Base-by-base conservation (phyloP, 805 yeast species). In the Sugiyamaella chiloensis region DNA sequence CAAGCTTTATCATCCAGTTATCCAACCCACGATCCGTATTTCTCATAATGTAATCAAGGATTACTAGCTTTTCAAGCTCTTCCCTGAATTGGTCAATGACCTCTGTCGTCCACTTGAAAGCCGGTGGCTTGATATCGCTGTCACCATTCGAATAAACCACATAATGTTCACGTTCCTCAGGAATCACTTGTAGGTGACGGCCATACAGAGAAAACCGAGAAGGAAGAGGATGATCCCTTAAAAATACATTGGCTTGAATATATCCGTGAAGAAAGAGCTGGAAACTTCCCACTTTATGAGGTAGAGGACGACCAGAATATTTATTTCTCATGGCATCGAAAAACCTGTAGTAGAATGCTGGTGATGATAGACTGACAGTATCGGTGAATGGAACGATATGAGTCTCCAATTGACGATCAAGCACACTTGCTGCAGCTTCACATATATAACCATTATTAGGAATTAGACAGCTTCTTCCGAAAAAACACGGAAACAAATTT, bases 11-110 rank as follows among this genome's bases (percentile, higher is more conserved):
- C 91, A 85, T 84, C 90, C 90, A 84, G 56, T 85, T 84, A 58
- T 84, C 90, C 8, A 79, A 61, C 0, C 87, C 86, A 31, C 91
- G 65, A 60, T 84, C 90, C 0, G 91, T 84, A 56, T 85, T 84
- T 54, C 90, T 65, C 76, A 83, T 81, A 2, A 84, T 74, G 55
- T 83, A 84, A 56, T 84, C 90, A 24, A 84, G 64, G 29, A 84
- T 78, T 1, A 85, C 87, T 53, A 84, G 65, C 56, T 83, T 83
- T 56, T 84, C 89, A 24, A 84, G 60, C 60, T 84, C 83, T 45
- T 74, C 71, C 31, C 82, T 69, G 52, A 85, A 79, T 49, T 79
- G 79, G 31, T 57, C 52, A 5, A 83, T 56, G 0, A 70, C 67
- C 5, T 65, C 65, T 14, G 70, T 67, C 2, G 78, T 78, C 88